Evolutionary conservation across 495 filamentous ascomycete genomes (phyloP).

Genomic region (Delitschia confertaspora): DNA sequence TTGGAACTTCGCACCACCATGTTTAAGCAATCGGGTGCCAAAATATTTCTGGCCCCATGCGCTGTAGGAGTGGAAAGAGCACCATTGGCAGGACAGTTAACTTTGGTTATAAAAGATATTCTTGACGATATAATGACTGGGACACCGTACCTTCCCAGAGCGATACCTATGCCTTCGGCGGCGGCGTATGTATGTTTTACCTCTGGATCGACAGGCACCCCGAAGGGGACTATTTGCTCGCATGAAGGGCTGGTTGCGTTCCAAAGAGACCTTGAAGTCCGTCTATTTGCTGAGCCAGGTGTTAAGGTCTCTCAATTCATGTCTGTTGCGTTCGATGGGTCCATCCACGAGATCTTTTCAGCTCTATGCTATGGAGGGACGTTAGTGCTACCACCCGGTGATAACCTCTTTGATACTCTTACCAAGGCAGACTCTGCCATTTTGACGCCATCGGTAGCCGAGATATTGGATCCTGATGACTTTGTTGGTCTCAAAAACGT

Average conservation of each 20-base stretch:
- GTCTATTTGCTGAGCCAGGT: not conserved
- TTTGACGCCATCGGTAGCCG: constrained; percentile 31
- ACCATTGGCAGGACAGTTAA: not conserved
- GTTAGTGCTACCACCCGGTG: constrained; percentile 32
- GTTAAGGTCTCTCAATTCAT: constrained; percentile 1
- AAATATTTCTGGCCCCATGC: not conserved
- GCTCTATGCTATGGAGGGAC: constrained; percentile 36
- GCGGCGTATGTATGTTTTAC: constrained; percentile 1
- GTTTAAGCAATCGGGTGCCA: not conserved
- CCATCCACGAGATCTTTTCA: constrained; percentile 38
- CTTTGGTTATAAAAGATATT: not conserved
- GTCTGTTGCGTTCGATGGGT: constrained; percentile 34
- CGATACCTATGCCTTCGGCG: not conserved
- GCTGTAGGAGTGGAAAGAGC: not conserved
- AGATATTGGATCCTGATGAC: constrained; percentile 19
- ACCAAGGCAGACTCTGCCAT: constrained; percentile 24
- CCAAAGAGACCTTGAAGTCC: not conserved
- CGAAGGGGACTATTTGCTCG: not conserved
- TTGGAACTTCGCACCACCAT: not conserved
- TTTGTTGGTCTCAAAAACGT: constrained; percentile 26
- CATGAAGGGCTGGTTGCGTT: constrained; percentile 1
- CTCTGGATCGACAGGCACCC: not conserved
- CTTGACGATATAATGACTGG: not conserved
- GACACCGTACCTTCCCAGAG: not conserved
- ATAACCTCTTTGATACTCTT: constrained; percentile 28